Evolutionary conservation across 495 filamentous ascomycete species (phyloP).

Genomic region (Neurospora sp.): DNA sequence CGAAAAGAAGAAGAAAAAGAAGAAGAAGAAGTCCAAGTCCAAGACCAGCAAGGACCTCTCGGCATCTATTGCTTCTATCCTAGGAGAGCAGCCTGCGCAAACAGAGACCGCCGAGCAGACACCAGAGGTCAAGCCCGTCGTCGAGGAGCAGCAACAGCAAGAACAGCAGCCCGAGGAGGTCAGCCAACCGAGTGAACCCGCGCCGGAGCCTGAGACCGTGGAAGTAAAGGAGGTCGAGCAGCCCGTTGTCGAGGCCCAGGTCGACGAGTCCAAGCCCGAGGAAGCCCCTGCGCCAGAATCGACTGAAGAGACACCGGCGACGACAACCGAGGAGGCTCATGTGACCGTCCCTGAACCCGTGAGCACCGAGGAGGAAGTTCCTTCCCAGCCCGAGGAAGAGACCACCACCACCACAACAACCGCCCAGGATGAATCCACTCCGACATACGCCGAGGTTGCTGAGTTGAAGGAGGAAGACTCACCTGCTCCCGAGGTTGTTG

Average conservation of each 20-base stretch:
- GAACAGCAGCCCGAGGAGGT: neutral
- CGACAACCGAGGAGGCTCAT: neutral
- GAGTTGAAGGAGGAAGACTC: neutral
- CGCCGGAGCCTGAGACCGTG: constrained; percentile 1
- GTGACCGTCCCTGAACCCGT: neutral
- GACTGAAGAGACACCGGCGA: neutral
- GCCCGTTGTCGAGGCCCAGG: neutral
- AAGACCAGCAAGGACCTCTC: neutral
- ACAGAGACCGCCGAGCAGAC: constrained; percentile 1
- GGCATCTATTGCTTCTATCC: neutral
- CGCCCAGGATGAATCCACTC: neutral
- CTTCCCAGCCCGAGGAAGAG: constrained; percentile 4
- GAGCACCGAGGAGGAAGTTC: neutral
- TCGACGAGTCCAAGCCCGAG: neutral
- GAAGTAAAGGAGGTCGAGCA: neutral
- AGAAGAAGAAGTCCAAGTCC: constrained; percentile 5
- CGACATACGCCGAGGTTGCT: neutral
- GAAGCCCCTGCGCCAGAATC: neutral
- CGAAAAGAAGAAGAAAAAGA: neutral
- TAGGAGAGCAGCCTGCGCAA: neutral
- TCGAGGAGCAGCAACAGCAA: neutral
- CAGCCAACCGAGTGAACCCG: neutral
- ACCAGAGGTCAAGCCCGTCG: neutral
- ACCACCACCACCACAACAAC: neutral
- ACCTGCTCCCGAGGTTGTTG: constrained; percentile 3